phyloP scores from a whole-genome alignment of 768 basidiomycete species.

The Cubamyces sp. region DNA sequence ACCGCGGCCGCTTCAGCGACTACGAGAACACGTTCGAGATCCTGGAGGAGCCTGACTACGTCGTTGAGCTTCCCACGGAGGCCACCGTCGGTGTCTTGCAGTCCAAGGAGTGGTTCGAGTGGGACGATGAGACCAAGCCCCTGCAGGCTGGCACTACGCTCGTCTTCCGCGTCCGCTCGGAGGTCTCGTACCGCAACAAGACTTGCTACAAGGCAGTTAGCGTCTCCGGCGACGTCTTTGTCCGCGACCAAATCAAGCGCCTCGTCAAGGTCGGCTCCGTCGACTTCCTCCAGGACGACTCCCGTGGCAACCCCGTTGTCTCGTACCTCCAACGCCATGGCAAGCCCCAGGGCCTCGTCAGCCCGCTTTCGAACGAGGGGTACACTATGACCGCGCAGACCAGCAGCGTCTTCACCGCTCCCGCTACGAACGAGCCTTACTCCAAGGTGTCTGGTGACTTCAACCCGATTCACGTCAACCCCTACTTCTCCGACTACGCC shows the following conservation, averaged over 20 bases:
- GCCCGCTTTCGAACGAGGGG: conserved; percentile 81
- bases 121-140: conserved; percentile 83
- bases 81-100: conserved; percentile 88
- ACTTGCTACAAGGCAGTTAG: conserved; percentile 77
- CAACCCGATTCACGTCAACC: conserved; percentile 98
- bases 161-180: conserved; percentile 87
- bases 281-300: conserved; percentile 84
- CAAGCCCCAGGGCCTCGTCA: conserved; percentile 70
- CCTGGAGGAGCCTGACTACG: conserved; percentile 86
- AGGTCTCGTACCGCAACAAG: conserved; percentile 91
- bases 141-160: conserved; percentile 81
- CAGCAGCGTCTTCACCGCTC: conserved; percentile 74
- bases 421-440: conserved; percentile 93
- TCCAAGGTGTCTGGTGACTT: conserved; percentile 96
- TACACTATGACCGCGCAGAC: conserved; percentile 76
- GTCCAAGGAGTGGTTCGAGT: conserved; percentile 98
- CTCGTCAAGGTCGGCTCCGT: conserved; percentile 89
- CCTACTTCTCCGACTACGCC: conserved; percentile 95
- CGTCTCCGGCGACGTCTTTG: conserved; percentile 84
- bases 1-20: conserved; percentile 93
- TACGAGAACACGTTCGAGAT: conserved; percentile 97
- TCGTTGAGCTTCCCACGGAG: conserved; percentile 73
- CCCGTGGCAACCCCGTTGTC: conserved; percentile 91
- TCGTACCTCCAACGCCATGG: conserved; percentile 95
- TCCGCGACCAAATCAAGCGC: conserved; percentile 86